Evolutionary conservation across 164 flowering plant genomes (phyloP), one percentile per base, ranked within the genome.

Genomic region (Magnolia kwangsiensis): DNA sequence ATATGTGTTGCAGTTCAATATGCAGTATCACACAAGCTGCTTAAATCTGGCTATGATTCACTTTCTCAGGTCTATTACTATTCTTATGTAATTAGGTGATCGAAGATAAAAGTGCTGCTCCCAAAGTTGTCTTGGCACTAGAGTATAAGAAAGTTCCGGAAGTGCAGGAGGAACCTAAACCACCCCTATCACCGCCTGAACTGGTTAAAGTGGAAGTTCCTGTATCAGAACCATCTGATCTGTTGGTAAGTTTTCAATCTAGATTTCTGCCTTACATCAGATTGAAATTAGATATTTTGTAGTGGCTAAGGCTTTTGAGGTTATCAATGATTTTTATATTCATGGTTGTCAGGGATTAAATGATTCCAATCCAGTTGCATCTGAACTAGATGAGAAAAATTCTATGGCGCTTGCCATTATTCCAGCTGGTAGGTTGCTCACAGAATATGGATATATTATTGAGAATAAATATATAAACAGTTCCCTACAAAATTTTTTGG

Each of bases 381-480:
- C 91, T 29, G 93, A 88, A 21, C 84, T 96, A 21, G 97, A 96
- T 71, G 93, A 91, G 81, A 91, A 90, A 85, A 96, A 94, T 86
- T 87, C 97, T 45, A 58, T 92, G 81, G 97, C 99, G 77, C 86
- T 96, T 75, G 98, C 99, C 21, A 94, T 96, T 84, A 93, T 96
- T 78, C 91, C 99, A 58, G 89, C 85, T 80, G 91, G 98, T 96
- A 85, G 77, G 88, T 78, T 67, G 18, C 21, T 72, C 7, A 50
- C 11, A 16, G 24, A 50, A 69, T 13, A 20, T 8, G 11, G 7
- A 37, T 37, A 37, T 37, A 37, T 37, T 37, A 37, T 37, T 37
- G 2, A 37, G 45, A 37, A 37, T 37, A 37, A 37, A 37, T 37
- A 37, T 37, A 37, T 37, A 37, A 37, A 37, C 45, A 37, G 18